These are phyloP conservation scores for Leccinum barrowsii DNA, from an alignment of 768 basidiomycete genomes.

Conservation along the genomic window DNA sequence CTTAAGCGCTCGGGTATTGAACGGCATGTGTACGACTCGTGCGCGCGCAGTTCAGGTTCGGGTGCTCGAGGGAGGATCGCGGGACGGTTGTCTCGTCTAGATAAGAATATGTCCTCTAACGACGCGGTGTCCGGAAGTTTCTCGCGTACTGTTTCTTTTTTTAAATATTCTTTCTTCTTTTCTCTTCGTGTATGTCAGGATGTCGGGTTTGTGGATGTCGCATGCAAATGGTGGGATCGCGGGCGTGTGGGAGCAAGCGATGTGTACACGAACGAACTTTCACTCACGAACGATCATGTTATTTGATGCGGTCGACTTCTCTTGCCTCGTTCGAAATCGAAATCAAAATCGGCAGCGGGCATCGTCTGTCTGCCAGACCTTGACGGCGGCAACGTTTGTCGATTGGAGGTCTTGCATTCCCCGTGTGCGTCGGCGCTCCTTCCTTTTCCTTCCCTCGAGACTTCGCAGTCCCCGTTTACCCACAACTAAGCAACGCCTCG, in stretches of 20 bases:
- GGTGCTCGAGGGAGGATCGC: slow-evolving; percentile 2
- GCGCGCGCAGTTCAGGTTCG: slow-evolving; percentile 4
- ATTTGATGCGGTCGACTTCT: not conserved
- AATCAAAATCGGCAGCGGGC: not conserved
- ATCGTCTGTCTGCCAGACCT: not conserved
- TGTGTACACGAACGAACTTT: not conserved
- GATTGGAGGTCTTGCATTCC: not conserved
- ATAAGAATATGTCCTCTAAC: not conserved
- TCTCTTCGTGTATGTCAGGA: not conserved
- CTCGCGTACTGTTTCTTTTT: not conserved
- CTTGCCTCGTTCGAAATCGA: not conserved
- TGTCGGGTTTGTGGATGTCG: not conserved
- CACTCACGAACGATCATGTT: not conserved
- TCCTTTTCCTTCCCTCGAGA: not conserved
- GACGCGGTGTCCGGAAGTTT: not conserved
- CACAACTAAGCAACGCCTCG: slow-evolving; percentile 14
- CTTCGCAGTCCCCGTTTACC: not conserved
- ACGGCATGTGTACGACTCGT: not conserved
- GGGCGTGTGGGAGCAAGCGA: not conserved
- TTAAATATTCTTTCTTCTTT: no score
- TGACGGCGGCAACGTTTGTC: not conserved
- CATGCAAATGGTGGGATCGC: not conserved
- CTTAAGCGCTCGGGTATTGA: not conserved
- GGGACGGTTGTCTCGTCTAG: not conserved
- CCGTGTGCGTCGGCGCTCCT: not conserved